A percentile compares a stretch with the other conserved stretches of the same genome.
Conservation (phyloP, 352 stramenopile genomes). For the Phytophthora meadii region DNA sequence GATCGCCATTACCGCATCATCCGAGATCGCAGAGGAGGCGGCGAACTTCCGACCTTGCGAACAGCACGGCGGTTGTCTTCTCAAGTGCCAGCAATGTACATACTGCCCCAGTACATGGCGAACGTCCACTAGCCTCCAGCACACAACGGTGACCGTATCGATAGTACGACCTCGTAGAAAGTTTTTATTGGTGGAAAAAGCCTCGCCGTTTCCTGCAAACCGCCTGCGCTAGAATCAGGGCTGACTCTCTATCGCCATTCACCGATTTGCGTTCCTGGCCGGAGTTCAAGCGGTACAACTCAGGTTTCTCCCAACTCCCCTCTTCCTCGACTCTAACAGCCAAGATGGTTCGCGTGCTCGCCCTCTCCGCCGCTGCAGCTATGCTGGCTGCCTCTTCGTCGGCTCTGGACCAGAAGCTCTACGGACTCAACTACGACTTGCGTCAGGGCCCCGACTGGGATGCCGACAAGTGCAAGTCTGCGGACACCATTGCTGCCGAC, state of each 20-base stretch:
- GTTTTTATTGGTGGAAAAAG: conserved; percentile 19
- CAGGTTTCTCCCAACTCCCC: not conserved
- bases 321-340: not conserved
- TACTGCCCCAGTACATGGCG: too few relatives aligned
- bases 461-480: conserved; percentile 75
- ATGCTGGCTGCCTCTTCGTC: conserved; percentile 39
- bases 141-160: too few relatives aligned
- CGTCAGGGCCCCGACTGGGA: conserved; percentile 84
- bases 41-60: conserved; percentile 18
- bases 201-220: conserved; percentile 18
- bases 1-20: conserved; percentile 28
- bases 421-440: conserved; percentile 87
- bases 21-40: conserved; percentile 1
- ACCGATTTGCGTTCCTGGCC: conserved; percentile 24
- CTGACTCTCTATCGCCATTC: conserved; percentile 34
- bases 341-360: conserved; percentile 36
- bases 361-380: conserved; percentile 35
- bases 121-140: too few relatives aligned
- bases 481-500: conserved; percentile 68
- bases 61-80: not conserved
- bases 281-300: conserved; percentile 18
- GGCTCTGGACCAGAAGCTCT: conserved; percentile 79
- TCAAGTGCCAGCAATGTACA: too few relatives aligned
- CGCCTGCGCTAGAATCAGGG: conserved; percentile 5
- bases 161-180: too few relatives aligned